These are phyloP conservation scores for Pleurotus ostreatus DNA, from an alignment of 768 basidiomycete genomes.

Conservation along the genomic window DNA sequence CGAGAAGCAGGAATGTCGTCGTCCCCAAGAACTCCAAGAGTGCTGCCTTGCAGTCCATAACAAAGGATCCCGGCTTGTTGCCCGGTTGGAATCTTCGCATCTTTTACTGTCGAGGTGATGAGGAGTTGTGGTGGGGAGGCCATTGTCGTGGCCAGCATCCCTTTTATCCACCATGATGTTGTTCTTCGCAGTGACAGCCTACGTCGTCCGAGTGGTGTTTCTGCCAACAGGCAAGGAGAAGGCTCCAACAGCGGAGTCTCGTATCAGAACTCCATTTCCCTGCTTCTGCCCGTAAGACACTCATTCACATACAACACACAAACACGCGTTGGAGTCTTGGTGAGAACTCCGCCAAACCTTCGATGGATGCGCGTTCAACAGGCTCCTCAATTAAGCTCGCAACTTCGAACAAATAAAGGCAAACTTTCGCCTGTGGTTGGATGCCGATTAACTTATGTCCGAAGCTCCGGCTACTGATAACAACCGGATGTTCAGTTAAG, in stretches of 20 bases:
- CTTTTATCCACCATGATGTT: not conserved
- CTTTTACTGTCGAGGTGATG: not conserved
- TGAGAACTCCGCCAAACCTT: too few relatives aligned
- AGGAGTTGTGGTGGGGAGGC: not conserved
- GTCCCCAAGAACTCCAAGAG: conserved; percentile 57
- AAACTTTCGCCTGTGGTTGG: too few relatives aligned
- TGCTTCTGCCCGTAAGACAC: too few relatives aligned
- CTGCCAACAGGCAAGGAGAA: not conserved
- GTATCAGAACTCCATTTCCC: too few relatives aligned
- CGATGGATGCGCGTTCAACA: too few relatives aligned
- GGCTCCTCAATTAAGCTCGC: too few relatives aligned
- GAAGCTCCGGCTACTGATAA: not conserved
- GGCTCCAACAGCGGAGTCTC: too few relatives aligned
- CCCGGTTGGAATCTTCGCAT: not conserved
- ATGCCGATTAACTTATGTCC: too few relatives aligned
- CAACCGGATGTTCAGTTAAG: not conserved
- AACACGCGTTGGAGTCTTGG: too few relatives aligned
- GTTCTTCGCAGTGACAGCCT: not conserved
- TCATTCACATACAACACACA: too few relatives aligned
- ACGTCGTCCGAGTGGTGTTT: not conserved
- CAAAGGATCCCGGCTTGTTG: not conserved
- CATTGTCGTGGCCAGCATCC: not conserved
- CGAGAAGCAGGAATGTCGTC: conserved; percentile 59
- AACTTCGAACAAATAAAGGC: too few relatives aligned
- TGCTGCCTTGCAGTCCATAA: conserved; percentile 43